A percentile compares a stretch with the other conserved stretches of the same genome.
phyloP scores from a whole-genome alignment of 257 asterid genomes.

The Plectranthus barbatus region DNA sequence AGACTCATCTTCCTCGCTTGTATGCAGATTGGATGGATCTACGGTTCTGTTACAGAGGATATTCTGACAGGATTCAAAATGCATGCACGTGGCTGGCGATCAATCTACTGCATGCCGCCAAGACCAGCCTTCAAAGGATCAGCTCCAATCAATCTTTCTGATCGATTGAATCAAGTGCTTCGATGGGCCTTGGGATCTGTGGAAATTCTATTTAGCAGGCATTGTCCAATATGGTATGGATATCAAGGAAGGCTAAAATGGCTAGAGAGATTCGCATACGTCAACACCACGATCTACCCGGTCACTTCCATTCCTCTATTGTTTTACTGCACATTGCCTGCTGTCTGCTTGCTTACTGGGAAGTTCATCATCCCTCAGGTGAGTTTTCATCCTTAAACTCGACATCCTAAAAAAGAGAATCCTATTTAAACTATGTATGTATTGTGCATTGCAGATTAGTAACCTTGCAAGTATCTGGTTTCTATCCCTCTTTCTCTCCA shows the following conservation, averaged over 20 bases:
- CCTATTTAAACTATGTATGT: background rate
- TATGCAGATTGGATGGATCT: constrained; percentile 95
- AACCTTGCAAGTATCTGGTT: constrained; percentile 93
- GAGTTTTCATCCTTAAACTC: constrained; percentile 1
- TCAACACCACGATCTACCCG: constrained; percentile 92
- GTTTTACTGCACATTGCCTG: constrained; percentile 79
- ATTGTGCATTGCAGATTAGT: constrained; percentile 58
- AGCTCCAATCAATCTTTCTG: constrained; percentile 97
- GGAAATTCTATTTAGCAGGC: constrained; percentile 87
- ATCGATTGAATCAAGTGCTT: constrained; percentile 95
- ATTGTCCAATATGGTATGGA: constrained; percentile 98
- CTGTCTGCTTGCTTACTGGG: constrained; percentile 91
- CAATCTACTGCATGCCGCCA: constrained; percentile 89
- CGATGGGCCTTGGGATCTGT: constrained; percentile 99
- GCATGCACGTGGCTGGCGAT: constrained; percentile 99
- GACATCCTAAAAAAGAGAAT: background rate
- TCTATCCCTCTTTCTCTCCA: constrained; percentile 87
- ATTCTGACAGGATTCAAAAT: constrained; percentile 97
- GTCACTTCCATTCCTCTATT: constrained; percentile 85
- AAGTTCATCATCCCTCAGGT: constrained; percentile 98
- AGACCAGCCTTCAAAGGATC: constrained; percentile 96
- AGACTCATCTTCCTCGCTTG: constrained; percentile 2
- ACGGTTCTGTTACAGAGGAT: constrained; percentile 97
- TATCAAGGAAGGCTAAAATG: constrained; percentile 83
- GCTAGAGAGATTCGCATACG: constrained; percentile 90